Evolutionary conservation across 148 eudicot genomes (phyloP).

Genomic region (Bassia scoparia): DNA sequence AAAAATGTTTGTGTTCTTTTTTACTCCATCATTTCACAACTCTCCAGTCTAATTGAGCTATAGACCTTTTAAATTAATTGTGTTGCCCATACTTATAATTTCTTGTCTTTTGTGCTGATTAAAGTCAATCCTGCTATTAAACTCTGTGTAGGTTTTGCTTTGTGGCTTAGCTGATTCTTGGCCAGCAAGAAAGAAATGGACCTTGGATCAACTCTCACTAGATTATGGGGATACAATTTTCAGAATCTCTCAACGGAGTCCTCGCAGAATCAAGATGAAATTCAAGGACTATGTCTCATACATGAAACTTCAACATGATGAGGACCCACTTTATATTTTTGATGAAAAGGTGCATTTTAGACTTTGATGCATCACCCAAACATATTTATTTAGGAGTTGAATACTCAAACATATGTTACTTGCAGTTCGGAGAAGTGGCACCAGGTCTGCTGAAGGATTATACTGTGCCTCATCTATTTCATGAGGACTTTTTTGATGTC

Average conservation of each 20-base stretch:
- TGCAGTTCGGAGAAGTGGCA: conserved; percentile 88
- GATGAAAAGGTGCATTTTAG: conserved; percentile 63
- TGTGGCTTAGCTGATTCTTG: conserved; percentile 75
- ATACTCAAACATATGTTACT: conserved; percentile 14
- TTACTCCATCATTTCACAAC: background rate
- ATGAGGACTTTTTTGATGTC: conserved; percentile 84
- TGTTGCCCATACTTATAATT: background rate
- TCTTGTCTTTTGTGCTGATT: conserved; percentile 2
- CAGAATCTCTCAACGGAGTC: conserved; percentile 75
- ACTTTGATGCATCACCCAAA: background rate
- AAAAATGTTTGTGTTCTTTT: background rate
- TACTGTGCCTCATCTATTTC: conserved; percentile 78
- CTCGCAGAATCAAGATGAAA: conserved; percentile 58
- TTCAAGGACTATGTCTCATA: conserved; percentile 70
- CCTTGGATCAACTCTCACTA: conserved; percentile 52
- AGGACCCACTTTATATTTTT: conserved; percentile 94
- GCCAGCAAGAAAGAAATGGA: conserved; percentile 78
- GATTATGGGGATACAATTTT: conserved; percentile 73
- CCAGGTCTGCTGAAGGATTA: conserved; percentile 82
- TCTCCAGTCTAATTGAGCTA: background rate
- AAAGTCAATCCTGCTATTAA: conserved; percentile 7
- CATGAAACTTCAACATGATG: conserved; percentile 82
- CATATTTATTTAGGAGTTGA: conserved; percentile 1
- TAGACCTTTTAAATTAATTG: background rate
- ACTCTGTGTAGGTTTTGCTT: conserved; percentile 60